Conservation (phyloP, 495 filamentous ascomycete genomes). For the Thozetella sp. region DNA sequence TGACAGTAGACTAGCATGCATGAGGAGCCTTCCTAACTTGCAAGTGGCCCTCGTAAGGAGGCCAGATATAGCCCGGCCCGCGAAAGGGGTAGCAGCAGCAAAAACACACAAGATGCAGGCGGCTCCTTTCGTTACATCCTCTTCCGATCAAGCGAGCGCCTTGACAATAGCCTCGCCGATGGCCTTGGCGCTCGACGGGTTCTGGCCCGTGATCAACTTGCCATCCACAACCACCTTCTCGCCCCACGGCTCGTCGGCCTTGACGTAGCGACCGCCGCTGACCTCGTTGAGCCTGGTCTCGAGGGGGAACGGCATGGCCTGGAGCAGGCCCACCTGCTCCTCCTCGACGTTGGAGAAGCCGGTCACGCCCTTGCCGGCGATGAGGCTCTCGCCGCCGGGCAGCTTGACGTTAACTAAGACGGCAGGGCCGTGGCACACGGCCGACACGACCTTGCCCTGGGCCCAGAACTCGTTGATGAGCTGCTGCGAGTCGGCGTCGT, state of each 20-base stretch:
- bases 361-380: conserved; percentile 61
- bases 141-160: too few species aligned
- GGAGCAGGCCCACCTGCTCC: conserved; percentile 44
- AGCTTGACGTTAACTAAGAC: conserved; percentile 62
- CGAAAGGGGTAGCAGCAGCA: too few species aligned
- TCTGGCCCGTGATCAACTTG: conserved; percentile 74
- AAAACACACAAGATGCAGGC: too few species aligned
- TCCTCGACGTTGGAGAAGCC: conserved; percentile 74
- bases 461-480: conserved; percentile 63
- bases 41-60: too few species aligned
- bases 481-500: conserved; percentile 48
- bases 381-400: conserved; percentile 46
- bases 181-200: conserved; percentile 63
- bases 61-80: too few species aligned
- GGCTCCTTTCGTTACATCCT: too few species aligned
- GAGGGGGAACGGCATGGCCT: conserved; percentile 64
- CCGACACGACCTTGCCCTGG: conserved; percentile 62
- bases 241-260: conserved; percentile 59
- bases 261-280: conserved; percentile 56
- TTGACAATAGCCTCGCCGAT: conserved; percentile 56
- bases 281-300: conserved; percentile 57
- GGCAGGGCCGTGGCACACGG: conserved; percentile 71
- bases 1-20: too few species aligned
- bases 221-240: conserved; percentile 64
- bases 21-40: too few species aligned